Conservation (phyloP, 257 asterid species). For the Jasminum sambac region DNA sequence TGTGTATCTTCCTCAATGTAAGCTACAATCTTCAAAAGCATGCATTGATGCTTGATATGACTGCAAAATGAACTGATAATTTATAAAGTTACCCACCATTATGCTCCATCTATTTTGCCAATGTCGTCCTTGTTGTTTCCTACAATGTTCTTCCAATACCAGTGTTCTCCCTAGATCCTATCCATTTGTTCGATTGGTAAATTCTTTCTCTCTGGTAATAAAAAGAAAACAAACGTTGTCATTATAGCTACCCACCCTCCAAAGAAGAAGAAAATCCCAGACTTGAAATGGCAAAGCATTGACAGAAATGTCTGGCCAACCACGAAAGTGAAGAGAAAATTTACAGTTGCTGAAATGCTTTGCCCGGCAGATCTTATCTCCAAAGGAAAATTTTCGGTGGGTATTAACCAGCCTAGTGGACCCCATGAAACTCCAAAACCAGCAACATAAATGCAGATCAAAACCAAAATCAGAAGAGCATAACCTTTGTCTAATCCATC, state of each 20-base stretch:
- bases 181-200: conserved; percentile 51
- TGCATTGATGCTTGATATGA: too few species aligned
- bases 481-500: conserved; percentile 48
- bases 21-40: too few species aligned
- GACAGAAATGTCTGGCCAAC: conserved; percentile 45
- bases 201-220: conserved; percentile 51
- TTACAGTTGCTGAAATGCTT: conserved; percentile 60
- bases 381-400: conserved; percentile 46
- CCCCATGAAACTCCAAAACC: conserved; percentile 85
- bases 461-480: conserved; percentile 43
- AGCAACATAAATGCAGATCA: conserved; percentile 57
- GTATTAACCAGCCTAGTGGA: conserved; percentile 74
- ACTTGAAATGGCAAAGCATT: conserved; percentile 49
- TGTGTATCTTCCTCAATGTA: too few species aligned
- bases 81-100: too few species aligned
- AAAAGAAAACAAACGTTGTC: conserved; percentile 36
- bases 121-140: too few species aligned
- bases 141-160: conserved; percentile 47
- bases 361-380: conserved; percentile 72
- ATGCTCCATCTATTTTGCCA: too few species aligned
- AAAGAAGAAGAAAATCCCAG: conserved; percentile 52
- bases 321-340: conserved; percentile 43
- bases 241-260: conserved; percentile 52
- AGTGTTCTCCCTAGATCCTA: conserved; percentile 41
- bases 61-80: too few species aligned